Base-by-base conservation (phyloP, 1,139 yeast genomes). In the Trichomonascaceae sp. region DNA sequence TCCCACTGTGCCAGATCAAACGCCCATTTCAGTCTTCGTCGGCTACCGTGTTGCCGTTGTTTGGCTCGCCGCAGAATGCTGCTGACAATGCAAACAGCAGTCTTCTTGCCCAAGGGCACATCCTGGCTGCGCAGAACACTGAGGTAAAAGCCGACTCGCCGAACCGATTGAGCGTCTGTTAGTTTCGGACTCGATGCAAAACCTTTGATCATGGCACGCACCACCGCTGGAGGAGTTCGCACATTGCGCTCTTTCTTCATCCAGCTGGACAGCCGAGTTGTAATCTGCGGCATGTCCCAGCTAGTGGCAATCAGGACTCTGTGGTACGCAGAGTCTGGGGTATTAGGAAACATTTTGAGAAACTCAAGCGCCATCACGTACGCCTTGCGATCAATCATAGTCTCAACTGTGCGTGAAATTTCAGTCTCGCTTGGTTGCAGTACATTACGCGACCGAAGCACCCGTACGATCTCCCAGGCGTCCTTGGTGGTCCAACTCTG, bases 11-110 rank as follows among this genome's bases (percentile, higher is more conserved):
- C 50, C 23, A 46, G 18, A n/a, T 38, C 37, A 15, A 46, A 31
- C 11, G 48, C 48, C 48, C 48, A 46, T 16, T 32, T 20, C 13
- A 46, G 38, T 14, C 50, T 34, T 18, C 32, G 34, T 11, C 40
- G 34, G 26, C 47, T 40, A 3, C 49, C 50, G 27, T 38, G 29
- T 6, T 43, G 41, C 4, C 13, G 26, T 14, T 30, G 27, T 14
- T 34, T 26, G 3, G 41, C 37, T 13, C 43, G 34, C 11, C 16
- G 27, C n/a, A 43, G 29, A 18, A 37, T 31, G 16, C 44, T 38
- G n/a, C 33, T 32, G 13, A 41, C 46, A 5, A 43, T 13, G 13
- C 36, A 41, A n/a, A 17, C 27, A 5, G 43, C 39, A 2, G 40
- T 31, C 3, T 29, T 29, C 11, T 33, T 30, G 11, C 46, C 45